Conservation (phyloP, 2,329 filamentous ascomycete species). For the Ramularia endophylla region DNA sequence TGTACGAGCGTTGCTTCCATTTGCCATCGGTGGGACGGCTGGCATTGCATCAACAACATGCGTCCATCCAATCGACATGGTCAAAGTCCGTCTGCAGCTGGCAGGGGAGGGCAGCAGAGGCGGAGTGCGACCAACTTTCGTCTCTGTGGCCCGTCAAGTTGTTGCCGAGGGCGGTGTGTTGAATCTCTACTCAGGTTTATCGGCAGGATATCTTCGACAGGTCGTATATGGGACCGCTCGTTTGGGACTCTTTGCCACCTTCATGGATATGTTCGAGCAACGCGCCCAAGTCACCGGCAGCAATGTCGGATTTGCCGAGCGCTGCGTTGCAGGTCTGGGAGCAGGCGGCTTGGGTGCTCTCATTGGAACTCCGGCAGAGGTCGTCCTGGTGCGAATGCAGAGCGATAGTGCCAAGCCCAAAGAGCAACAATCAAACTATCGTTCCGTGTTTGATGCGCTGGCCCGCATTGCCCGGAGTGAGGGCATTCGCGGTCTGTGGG, state of each 20-base stretch:
- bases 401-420: constrained; percentile 83
- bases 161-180: constrained; percentile 75
- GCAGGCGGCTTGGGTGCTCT: constrained; percentile 88
- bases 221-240: constrained; percentile 94
- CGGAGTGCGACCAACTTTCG: constrained; percentile 70
- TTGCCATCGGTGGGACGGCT: constrained; percentile 74
- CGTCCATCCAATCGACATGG: neutral
- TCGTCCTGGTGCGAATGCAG: constrained; percentile 95
- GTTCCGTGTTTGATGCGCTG: constrained; percentile 84
- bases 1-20: constrained; percentile 70
- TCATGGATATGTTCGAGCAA: constrained; percentile 65
- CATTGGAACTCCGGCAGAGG: constrained; percentile 88
- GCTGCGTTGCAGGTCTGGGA: constrained; percentile 72
- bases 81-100: constrained; percentile 86
- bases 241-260: constrained; percentile 91
- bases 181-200: constrained; percentile 89
- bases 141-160: constrained; percentile 80
- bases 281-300: constrained; percentile 66
- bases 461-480: constrained; percentile 70
- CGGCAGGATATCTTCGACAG: constrained; percentile 82
- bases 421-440: constrained; percentile 84
- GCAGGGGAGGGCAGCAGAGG: constrained; percentile 78
- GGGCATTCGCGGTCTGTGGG: constrained; percentile 77
- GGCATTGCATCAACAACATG: constrained; percentile 38
- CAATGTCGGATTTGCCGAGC: constrained; percentile 73